These are phyloP conservation scores for Lentinula novae-zelandiae DNA, from an alignment of 1,284 basidiomycete genomes.

Conservation along the genomic window DNA sequence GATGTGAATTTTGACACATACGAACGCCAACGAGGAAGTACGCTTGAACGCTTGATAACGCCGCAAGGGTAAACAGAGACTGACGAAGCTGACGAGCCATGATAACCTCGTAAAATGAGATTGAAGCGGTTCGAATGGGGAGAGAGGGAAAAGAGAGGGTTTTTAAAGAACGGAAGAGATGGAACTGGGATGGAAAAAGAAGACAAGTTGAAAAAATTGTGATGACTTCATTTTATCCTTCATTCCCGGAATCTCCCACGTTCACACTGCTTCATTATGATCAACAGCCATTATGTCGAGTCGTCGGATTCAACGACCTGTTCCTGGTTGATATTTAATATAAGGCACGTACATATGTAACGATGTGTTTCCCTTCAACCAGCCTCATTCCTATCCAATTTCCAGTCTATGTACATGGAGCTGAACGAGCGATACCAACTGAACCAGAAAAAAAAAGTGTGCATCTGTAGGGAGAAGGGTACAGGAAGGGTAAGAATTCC, in stretches of 20 bases:
- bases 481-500: too few relatives aligned
- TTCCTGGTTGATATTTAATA: neutral
- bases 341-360: neutral
- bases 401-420: too few relatives aligned
- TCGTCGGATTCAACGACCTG: neutral
- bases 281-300: neutral
- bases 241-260: neutral
- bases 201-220: neutral
- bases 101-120: neutral
- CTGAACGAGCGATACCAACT: too few relatives aligned
- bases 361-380: too few relatives aligned
- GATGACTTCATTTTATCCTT: neutral
- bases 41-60: constrained; percentile 12
- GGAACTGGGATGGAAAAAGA: neutral
- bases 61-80: constrained; percentile 7
- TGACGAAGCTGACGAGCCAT: constrained; percentile 13
- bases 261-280: neutral
- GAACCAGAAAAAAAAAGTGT: too few relatives aligned
- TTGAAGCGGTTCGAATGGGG: neutral
- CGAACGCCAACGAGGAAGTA: constrained; percentile 15
- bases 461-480: too few relatives aligned
- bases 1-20: constrained; percentile 3
- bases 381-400: too few relatives aligned
- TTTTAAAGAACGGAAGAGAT: constrained; percentile 6
- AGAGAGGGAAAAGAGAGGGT: neutral